phyloP scores from a whole-genome alignment of 768 basidiomycete species.

The Tulasnella calospora region DNA sequence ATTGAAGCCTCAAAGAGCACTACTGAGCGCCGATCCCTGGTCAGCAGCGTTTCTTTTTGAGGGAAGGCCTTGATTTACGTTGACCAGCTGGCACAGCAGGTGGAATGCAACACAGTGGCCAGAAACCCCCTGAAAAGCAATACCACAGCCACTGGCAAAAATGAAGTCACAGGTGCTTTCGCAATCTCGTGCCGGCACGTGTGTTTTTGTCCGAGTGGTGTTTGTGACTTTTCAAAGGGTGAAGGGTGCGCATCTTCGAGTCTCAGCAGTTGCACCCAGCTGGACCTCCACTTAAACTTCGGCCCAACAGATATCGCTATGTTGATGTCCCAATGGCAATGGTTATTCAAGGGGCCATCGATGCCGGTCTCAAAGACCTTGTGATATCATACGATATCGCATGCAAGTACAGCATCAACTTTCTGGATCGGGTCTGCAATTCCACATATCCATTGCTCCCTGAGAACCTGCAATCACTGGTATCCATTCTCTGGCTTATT shows the following conservation, averaged over 20 bases:
- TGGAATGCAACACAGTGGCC: not conserved
- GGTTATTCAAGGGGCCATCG: not conserved
- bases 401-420: slow-evolving; percentile 10
- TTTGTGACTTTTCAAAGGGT: not conserved
- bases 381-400: slow-evolving; percentile 6
- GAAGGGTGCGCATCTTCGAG: not conserved
- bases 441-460: not conserved
- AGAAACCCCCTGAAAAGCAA: not conserved
- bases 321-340: not conserved
- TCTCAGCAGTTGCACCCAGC: not conserved
- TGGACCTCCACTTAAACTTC: not conserved
- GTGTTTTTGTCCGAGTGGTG: not conserved
- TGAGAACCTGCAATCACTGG: not conserved
- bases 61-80: not conserved
- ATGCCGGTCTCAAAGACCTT: not conserved
- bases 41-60: not conserved
- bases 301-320: not conserved
- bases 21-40: not conserved
- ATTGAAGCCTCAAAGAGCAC: not conserved
- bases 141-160: not conserved
- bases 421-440: not conserved
- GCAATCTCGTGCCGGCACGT: not conserved
- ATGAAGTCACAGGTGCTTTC: not conserved
- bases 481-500: not conserved
- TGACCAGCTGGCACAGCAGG: not conserved